Base-by-base conservation (phyloP, 1,284 basidiomycete genomes). In the Paramarasmius palmivorus region DNA sequence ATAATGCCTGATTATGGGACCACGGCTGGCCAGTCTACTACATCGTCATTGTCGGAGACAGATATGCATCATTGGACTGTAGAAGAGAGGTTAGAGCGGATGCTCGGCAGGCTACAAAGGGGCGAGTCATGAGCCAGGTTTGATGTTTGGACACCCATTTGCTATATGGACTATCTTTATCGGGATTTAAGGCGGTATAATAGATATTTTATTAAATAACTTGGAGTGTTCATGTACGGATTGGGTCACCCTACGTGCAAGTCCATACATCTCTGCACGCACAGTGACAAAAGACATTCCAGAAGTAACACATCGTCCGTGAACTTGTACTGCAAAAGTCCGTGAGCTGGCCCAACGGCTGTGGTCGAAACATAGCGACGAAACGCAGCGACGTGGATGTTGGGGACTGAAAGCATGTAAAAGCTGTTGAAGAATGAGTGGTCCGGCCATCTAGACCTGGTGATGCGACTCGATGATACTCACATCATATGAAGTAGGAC, bases 251-350 rank as follows among this genome's bases (percentile, higher is more conserved):
- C 68, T 54, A 75, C 74, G 62, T 73, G 76, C 64, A 73, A 67
- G 67, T 89, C 88, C 64, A 90, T 69, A 86, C 86, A 90, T 54
- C 87, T 78, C 67, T 89, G 89, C 58, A 91, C 69, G 63, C 78
- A 82, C 47, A 91, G 73, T 7, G 89, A 76, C 36, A 90, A 68
- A 53, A 90, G 70, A 5, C 78, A 75, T 65, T 88, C 79, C 14
- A 86, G 73, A 58, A 90, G 68, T 49, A 90, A 77, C 36, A 70
- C 61, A 53, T 82, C 81, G 50, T 86, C 73, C 39, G 72, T 75
- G 65, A 89, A 89, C 49, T 68, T 77, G 66, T 86, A 88, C 56
- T 81, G 76, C 52, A 90, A 65, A 55, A 78, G 73, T 9, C 80
- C 88, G 64, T 86, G 79, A 29, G 81, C 75, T 47, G 79, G 78